Base-by-base conservation (phyloP, 768 basidiomycete species). In the Pleurotus platypus region DNA sequence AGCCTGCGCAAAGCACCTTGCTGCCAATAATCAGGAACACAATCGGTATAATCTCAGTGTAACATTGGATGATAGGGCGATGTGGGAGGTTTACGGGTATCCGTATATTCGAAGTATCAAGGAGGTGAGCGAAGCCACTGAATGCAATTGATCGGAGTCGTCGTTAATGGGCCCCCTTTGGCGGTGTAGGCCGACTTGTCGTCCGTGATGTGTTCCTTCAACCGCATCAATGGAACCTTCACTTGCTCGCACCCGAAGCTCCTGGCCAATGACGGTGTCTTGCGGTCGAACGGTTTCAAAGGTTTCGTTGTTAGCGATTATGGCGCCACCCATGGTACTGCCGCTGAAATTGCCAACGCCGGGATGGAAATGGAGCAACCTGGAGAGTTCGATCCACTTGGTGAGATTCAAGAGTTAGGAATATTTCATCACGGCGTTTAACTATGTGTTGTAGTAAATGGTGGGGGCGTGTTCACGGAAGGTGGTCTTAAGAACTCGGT, bases 191-290 rank as follows among this genome's bases (percentile, higher is more conserved):
- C 75, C 9, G 72, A 72, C 37, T 70, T 75, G 1, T 68, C 66
- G 20, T 46, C 61, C 12, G 62, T 74, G 35, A 75, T 75, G 73
- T 64, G 63, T 37, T 24, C 58, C 12, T 63, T 49, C 45, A 74
- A 74, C 47, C 66, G 70, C 35, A 56, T 77, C 61, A 77, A 78
- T 37, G 63, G 74, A 4, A 77, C 79, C 1, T 79, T 72, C 22
- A 71, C 78, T 0, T 80, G 79, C 64, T 75, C 80, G 55, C 78
- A 78, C 56, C 62, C 69, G 46, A 68, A 67, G 16, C 63, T 69
- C 7, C 60, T 79, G 15, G 61, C 60, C 4, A 50, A 57, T 1
- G 37, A 54, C 3, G 62, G 62, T 5, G 20, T 63, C 8, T 46
- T 63, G 20, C 56, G 58, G 16, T 40, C n/a, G 1, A 60, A 58